Base-by-base conservation (phyloP, 2,329 filamentous ascomycete genomes). In the Fusarium zealandicum region DNA sequence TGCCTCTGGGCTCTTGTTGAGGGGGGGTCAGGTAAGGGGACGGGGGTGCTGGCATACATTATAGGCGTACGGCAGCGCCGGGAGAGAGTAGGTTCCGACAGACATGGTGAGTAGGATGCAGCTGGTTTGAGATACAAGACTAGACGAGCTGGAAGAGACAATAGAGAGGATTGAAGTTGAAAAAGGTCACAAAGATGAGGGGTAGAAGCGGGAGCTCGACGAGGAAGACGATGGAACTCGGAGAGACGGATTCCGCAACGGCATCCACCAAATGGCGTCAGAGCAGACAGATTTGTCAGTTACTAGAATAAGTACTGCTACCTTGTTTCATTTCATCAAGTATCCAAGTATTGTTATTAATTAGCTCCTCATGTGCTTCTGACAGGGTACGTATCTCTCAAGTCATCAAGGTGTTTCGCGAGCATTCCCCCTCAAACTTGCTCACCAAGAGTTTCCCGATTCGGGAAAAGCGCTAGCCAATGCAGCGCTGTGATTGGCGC, bases 31-130 rank as follows among this genome's bases (percentile, higher is more conserved):
- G 20, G 10, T 9, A 13, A 13, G 28, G 28, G 5, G 28, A 37
- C 16, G 10, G 4, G 8, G 22, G 28, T 14, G 2, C 8, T 28
- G 17, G 76, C 84, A 73, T 74, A 90, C 88, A 82, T 90, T 75
- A 71, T 90, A 90, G 53, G 80, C 82, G 69, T 90, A 91, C 13
- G 87, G 87, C 9, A 90, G 79, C 41, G 79, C 73, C 30, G 88
- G 88, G 5, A 90, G 84, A 7, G 77, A 81, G 73, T 88, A 89
- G 9, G 75, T 75, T 48, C 56, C 70, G 30, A 63, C 64, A 39
- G 76, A 69, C 78, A 78, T 78, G 61, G 59, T 46, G 27, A 37
- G 41, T 14, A 27, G 47, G 4, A 38, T 37, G 7, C 28, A 44
- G 37, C 31, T 49, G 18, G 50, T 48, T 2, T 54, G 22, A 3